Evolutionary conservation across 192 early-diverging fungal genomes (phyloP).

Genomic region (Umbelopsis ramanniana): DNA sequence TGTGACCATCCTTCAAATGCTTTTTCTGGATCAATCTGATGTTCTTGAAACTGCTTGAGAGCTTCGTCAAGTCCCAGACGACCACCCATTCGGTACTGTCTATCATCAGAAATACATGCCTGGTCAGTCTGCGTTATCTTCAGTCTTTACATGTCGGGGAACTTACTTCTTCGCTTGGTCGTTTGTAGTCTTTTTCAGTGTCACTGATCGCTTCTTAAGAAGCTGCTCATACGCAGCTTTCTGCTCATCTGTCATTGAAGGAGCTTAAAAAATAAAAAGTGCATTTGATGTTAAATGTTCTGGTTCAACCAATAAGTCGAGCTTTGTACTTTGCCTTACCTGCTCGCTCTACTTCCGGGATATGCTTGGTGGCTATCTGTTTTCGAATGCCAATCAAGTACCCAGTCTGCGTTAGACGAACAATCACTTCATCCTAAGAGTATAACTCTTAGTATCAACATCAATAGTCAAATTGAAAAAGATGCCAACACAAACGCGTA

Average conservation of each 20-base stretch:
- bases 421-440: constrained; percentile 74
- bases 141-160: background rate
- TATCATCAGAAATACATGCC: background rate
- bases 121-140: background rate
- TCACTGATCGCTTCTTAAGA: constrained; percentile 75
- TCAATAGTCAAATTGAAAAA: constrained; percentile 74
- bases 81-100: constrained; percentile 69
- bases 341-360: constrained; percentile 16
- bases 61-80: constrained; percentile 86
- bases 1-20: constrained; percentile 95
- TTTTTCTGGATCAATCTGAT: constrained; percentile 73
- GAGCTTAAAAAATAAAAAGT: constrained; percentile 19
- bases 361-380: constrained; percentile 62
- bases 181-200: constrained; percentile 77
- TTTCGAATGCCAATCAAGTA: constrained; percentile 73
- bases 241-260: constrained; percentile 77
- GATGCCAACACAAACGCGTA: constrained; percentile 66
- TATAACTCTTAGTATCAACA: background rate
- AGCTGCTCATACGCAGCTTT: constrained; percentile 81
- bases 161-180: constrained; percentile 68
- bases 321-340: background rate
- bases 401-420: constrained; percentile 76
- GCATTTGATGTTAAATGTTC: background rate
- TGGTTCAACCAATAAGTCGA: background rate
- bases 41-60: constrained; percentile 78